Evolutionary conservation across 495 filamentous ascomycete genomes (phyloP).

Genomic region (Aspergillus haitiensis): DNA sequence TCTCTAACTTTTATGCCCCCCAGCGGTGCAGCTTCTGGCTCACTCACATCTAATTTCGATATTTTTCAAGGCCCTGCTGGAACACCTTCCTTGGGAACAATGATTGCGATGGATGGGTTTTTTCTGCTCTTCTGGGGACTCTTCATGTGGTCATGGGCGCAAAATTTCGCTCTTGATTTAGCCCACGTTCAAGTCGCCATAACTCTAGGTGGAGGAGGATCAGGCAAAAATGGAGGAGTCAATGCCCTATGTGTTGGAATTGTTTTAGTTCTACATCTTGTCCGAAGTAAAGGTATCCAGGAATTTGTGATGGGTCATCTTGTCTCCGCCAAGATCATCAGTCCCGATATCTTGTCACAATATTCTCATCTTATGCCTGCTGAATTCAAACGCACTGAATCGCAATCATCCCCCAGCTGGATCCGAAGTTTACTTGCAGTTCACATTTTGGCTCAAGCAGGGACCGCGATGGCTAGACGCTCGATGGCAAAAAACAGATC

Average conservation of each 20-base stretch:
- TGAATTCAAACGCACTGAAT: slow-evolving; percentile 44
- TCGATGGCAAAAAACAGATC: slow-evolving; percentile 53
- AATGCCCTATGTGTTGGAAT: slow-evolving; percentile 75
- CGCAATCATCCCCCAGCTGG: slow-evolving; percentile 57
- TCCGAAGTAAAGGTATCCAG: slow-evolving; percentile 60
- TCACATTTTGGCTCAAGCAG: slow-evolving; percentile 84
- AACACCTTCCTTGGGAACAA: slow-evolving; percentile 73
- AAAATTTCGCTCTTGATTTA: slow-evolving; percentile 88
- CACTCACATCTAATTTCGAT: slow-evolving; percentile 65
- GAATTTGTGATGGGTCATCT: slow-evolving; percentile 50
- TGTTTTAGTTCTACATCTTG: slow-evolving; percentile 67
- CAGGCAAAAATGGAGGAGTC: slow-evolving; percentile 72
- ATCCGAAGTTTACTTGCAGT: slow-evolving; percentile 68
- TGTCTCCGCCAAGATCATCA: slow-evolving; percentile 47
- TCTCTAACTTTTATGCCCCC: slow-evolving; percentile 90
- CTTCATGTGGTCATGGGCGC: slow-evolving; percentile 83
- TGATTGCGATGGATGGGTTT: slow-evolving; percentile 77
- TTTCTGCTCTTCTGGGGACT: slow-evolving; percentile 80
- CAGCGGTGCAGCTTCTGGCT: slow-evolving; percentile 49
- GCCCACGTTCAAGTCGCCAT: slow-evolving; percentile 95
- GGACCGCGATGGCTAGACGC: slow-evolving; percentile 54
- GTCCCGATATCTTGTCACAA: slow-evolving; percentile 46
- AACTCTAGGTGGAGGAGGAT: slow-evolving; percentile 82
- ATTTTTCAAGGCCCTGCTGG: slow-evolving; percentile 71
- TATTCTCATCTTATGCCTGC: slow-evolving; percentile 45